Percentiles rank a stretch among this genome's conserved stretches.
Evolutionary conservation across 2,329 filamentous ascomycete species (phyloP).

Genomic region (Ceratocystis variospora): DNA sequence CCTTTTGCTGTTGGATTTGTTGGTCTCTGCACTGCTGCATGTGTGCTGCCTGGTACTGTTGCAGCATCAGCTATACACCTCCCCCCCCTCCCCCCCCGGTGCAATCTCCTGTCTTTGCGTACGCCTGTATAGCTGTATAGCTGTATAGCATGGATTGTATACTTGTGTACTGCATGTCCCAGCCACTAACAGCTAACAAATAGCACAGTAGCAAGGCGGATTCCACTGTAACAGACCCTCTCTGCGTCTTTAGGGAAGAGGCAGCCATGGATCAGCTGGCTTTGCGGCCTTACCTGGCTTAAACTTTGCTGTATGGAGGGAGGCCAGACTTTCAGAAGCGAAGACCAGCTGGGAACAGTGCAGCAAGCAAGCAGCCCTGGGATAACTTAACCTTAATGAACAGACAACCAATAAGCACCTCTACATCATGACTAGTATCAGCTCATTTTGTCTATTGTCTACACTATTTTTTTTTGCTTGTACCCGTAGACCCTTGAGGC

Average conservation of each 20-base stretch:
- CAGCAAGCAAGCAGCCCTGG: background rate
- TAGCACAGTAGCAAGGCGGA: background rate
- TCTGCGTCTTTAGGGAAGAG: background rate
- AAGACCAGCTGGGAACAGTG: background rate
- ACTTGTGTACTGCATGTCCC: background rate
- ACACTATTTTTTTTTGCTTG: no score
- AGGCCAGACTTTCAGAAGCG: no score
- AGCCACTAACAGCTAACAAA: background rate
- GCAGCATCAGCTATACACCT: background rate
- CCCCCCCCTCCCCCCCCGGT: background rate
- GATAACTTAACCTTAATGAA: background rate
- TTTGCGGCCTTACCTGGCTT: background rate
- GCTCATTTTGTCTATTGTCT: no score
- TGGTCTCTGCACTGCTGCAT: no score
- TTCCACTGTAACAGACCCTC: background rate
- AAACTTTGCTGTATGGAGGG: background rate
- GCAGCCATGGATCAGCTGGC: background rate
- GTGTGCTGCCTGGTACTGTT: background rate
- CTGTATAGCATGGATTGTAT: constrained; percentile 5
- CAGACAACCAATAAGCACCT: background rate
- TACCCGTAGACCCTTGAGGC: background rate
- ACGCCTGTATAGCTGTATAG: background rate
- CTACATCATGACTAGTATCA: no score
- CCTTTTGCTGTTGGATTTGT: background rate
- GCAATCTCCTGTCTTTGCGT: background rate